These are phyloP conservation scores for Xylariaceae sp. DNA, from an alignment of 2,329 filamentous ascomycete genomes.

Conservation along the genomic window DNA sequence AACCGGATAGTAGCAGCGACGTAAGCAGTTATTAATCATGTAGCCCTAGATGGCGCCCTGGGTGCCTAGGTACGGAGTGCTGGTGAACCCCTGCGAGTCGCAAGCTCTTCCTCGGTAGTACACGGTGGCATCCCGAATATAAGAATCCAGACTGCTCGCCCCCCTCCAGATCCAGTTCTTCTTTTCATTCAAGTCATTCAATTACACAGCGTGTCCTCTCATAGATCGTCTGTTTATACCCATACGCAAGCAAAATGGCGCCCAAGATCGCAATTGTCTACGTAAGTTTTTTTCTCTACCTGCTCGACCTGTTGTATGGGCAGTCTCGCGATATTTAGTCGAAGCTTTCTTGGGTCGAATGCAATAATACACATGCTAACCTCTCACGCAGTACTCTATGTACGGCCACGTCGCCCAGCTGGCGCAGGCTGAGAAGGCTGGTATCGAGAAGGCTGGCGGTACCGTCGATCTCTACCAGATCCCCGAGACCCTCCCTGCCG, in stretches of 20 bases:
- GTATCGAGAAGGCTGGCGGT: slow-evolving; percentile 84
- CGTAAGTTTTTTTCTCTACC: slow-evolving; percentile 24
- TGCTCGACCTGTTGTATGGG: no score
- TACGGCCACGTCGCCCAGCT: slow-evolving; percentile 85
- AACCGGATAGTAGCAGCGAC: neutral
- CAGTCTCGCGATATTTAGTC: no score
- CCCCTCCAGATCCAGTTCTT: no score
- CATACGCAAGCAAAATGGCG: slow-evolving; percentile 23
- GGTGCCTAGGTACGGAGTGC: no score
- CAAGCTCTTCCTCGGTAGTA: no score
- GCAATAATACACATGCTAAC: slow-evolving; percentile 14
- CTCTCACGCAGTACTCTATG: slow-evolving; percentile 71
- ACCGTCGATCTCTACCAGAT: slow-evolving; percentile 80
- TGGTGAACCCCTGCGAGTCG: no score
- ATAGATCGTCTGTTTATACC: neutral
- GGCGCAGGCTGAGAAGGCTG: slow-evolving; percentile 85
- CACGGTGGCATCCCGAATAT: no score
- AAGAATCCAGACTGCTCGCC: no score
- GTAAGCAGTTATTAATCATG: neutral
- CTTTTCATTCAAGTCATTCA: no score
- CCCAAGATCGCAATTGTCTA: slow-evolving; percentile 34
- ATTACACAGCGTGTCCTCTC: no score
- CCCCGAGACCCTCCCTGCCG: slow-evolving; percentile 77
- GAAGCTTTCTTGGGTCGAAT: neutral
- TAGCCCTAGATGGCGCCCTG: no score